These are phyloP conservation scores for Solanum stenotomum DNA, from an alignment of 257 asterid genomes.

Conservation along the genomic window DNA sequence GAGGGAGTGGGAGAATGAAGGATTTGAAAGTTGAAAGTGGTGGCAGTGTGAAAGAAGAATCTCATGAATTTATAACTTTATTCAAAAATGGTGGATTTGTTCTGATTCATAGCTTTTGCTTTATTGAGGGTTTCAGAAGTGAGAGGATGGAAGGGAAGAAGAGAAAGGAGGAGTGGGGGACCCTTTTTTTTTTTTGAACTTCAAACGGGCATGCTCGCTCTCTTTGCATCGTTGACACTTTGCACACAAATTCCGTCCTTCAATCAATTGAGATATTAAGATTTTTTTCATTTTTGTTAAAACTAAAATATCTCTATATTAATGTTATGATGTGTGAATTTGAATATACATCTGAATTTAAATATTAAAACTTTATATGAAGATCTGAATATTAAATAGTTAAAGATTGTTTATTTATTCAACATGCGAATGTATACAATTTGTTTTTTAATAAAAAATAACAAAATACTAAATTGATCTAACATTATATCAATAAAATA, in stretches of 20 bases:
- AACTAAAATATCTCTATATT: no score
- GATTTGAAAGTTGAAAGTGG: not conserved
- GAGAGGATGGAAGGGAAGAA: not conserved
- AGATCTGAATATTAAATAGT: no score
- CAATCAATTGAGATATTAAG: not conserved
- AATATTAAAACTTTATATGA: no score
- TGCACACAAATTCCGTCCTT: not conserved
- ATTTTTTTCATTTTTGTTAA: no score
- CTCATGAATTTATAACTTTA: not conserved
- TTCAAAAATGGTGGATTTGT: conserved; percentile 1
- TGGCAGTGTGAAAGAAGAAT: conserved; percentile 18
- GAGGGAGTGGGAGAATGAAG: not conserved
- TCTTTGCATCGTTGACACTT: not conserved
- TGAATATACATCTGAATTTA: no score
- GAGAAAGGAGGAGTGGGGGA: not conserved
- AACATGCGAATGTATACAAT: no score
- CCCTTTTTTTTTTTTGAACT: not conserved
- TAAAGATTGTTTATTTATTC: no score
- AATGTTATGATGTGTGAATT: accelerated
- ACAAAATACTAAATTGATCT: no score
- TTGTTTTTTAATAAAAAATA: no score
- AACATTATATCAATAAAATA: no score
- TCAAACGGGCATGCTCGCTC: not conserved
- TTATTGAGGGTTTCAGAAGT: conserved; percentile 16
- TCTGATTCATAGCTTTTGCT: conserved; percentile 21